These are phyloP conservation scores for Populus hybrid DNA, from an alignment of 441 rosid species.

Conservation along the genomic window DNA sequence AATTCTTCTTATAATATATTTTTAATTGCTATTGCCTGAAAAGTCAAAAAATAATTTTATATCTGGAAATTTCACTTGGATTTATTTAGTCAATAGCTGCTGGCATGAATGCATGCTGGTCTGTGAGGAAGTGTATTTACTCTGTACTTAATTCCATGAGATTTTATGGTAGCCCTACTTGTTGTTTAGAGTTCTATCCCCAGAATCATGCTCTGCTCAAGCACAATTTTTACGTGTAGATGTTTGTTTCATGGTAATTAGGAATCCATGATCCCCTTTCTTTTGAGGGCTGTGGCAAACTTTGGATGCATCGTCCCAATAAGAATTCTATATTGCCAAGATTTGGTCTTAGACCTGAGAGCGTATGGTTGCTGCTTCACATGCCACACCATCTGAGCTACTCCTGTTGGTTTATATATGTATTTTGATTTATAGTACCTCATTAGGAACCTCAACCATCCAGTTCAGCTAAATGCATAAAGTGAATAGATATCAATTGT, in stretches of 20 bases:
- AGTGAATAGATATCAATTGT: background rate
- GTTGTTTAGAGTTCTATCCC: background rate
- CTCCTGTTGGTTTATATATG: background rate
- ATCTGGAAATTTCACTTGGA: conserved; percentile 5
- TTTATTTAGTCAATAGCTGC: conserved; percentile 1
- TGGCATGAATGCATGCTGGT: background rate
- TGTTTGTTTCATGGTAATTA: background rate
- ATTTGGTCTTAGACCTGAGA: background rate
- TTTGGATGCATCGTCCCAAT: background rate
- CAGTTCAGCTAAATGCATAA: background rate
- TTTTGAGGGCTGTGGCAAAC: background rate
- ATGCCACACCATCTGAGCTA: background rate
- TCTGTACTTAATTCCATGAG: background rate
- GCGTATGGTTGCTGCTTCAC: background rate
- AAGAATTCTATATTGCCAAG: background rate
- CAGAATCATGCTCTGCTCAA: background rate
- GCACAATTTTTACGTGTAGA: background rate
- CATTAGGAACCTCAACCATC: background rate
- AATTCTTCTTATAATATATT: conserved; percentile 26
- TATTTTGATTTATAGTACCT: no score
- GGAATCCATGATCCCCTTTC: background rate
- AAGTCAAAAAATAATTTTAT: background rate
- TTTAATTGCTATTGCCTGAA: conserved; percentile 7
- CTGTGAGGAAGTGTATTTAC: no score
- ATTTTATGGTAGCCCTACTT: background rate